Evolutionary conservation across 805 yeast genomes (phyloP), one percentile per base, ranked within the genome.

Genomic region (Ogataea pini): DNA sequence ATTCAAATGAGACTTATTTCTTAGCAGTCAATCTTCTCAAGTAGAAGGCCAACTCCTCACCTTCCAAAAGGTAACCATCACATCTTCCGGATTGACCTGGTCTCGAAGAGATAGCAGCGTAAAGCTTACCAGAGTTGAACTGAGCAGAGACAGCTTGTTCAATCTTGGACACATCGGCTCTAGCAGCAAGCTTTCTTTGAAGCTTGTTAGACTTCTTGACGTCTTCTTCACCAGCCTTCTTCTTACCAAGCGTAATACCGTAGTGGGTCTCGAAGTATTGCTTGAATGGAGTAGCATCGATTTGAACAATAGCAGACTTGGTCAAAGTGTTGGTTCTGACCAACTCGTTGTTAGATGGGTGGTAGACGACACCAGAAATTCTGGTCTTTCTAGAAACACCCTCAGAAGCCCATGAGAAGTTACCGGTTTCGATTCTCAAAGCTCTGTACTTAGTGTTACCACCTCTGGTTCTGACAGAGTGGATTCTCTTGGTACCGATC

Each of bases 31-130:
- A 83, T 89, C 96, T 92, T 86, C 96, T 90, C 78, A 94, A 86
- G 96, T 94, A 94, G 96, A 94, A 94, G 77, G 98, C 98, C 79
- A 94, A 89, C 83, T 94, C 99, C 77, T 94, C 99, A 81, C 99
- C 99, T 85, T 94, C 99, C 77, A 94, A 88, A 80, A 94, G 86
- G 95, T 94, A 94, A 80, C 99, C 99, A 77, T 94, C 99, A 81
- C 90, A 86, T 83, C 99, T 95, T 79, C 99, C 99, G 65, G 96
- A 87, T 85, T 94, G 99, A 79, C 99, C 99, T 77, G 99, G 99
- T 85, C 99, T 90, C 52, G 99, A 94, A 64, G 99, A 90, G 75
- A 94, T 89, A 76, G 82, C 83, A 77, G 99, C 99, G 84, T 94
- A 94, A 71, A 94, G 86, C 81, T 92, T 91, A 84, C 99, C 99